Conservation (phyloP, 2,329 filamentous ascomycete species). For the Metarhizium humberi region DNA sequence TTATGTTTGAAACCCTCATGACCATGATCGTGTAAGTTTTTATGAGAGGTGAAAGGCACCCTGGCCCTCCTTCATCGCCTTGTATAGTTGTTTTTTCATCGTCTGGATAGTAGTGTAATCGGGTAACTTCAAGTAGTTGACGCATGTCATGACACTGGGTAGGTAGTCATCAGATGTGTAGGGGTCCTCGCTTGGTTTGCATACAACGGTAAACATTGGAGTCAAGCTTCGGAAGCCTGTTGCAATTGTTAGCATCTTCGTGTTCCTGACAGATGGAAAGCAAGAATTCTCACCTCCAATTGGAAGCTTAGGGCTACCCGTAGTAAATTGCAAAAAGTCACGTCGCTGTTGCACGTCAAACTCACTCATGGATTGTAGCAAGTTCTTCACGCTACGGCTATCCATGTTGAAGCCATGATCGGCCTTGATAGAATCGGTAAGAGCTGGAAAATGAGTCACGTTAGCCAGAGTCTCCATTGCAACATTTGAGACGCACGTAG, state of each 20-base stretch:
- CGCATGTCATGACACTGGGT: conserved; percentile 99
- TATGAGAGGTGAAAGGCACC: conserved; percentile 93
- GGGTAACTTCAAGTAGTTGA: conserved; percentile 96
- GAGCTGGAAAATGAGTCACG: conserved; percentile 41
- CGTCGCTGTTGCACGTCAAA: conserved; percentile 65
- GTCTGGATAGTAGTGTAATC: conserved; percentile 77
- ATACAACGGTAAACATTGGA: conserved; percentile 98
- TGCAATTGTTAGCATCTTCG: not conserved
- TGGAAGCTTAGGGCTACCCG: conserved; percentile 92
- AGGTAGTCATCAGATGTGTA: conserved; percentile 94
- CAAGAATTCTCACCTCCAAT: conserved; percentile 69
- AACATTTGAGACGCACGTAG: not conserved
- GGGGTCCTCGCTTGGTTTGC: conserved; percentile 93
- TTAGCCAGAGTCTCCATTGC: not conserved
- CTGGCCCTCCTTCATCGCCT: conserved; percentile 90
- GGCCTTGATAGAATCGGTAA: conserved; percentile 97
- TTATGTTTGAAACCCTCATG: not conserved
- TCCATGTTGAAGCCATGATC: conserved; percentile 99
- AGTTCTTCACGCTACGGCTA: conserved; percentile 86
- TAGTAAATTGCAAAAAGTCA: conserved; percentile 96
- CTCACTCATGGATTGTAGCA: conserved; percentile 92
- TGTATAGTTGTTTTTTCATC: conserved; percentile 68
- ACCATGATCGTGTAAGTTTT: not conserved
- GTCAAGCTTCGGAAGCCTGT: conserved; percentile 92
- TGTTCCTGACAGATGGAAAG: not conserved